Base-by-base conservation (phyloP, 2,329 filamentous ascomycete species). In the Aspergillus sp. region DNA sequence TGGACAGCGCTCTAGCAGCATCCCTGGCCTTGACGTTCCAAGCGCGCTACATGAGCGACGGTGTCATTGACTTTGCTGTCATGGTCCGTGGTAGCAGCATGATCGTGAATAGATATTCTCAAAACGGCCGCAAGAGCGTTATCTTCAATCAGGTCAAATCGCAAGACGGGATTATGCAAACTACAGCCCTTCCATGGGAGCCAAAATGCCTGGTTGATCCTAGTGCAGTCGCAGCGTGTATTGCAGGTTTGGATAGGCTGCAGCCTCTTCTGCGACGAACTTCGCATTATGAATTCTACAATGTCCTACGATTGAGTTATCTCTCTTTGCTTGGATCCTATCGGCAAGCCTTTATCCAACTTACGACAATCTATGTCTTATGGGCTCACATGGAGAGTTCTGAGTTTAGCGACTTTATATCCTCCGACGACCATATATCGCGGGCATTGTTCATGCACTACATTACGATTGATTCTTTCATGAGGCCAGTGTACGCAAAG, bases 391-490 rank as follows among this genome's bases (percentile, higher is more conserved):
- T 81, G 70, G 73, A 73, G 2, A 74, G 79, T 49, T 72, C 74
- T 2, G 68, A 77, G 19, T 83, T 84, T 61, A 72, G 76, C 48
- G 69, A 71, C 0, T 82, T 83, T 67, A 74, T 82, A 61, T 72
- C 79, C 43, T 72, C 78, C 0, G 67, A 69, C 45, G 83, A 84
- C 57, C 68, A 68, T 49, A 64, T 79, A 3, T 74, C 79, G 1
- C 79, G 79, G 31, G 76, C 83, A 3, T 68, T 84, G 5, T 73
- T 83, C 6, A 74, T 78, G 8, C 80, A 83, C 65, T 83, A 82
- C 65, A 75, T 83, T 15, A 76, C 79, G 1, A 66, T 82, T 0
- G 79, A 83, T 55, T 71, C 80, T 0, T 70, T 83, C 6, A 74
- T 84, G 61, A 74, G 66, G 61, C 70, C 70, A 0, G 65, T 72